Base-by-base conservation (phyloP, 176 grass and related monocot genomes). In the Ampelocalamus luodianensis region DNA sequence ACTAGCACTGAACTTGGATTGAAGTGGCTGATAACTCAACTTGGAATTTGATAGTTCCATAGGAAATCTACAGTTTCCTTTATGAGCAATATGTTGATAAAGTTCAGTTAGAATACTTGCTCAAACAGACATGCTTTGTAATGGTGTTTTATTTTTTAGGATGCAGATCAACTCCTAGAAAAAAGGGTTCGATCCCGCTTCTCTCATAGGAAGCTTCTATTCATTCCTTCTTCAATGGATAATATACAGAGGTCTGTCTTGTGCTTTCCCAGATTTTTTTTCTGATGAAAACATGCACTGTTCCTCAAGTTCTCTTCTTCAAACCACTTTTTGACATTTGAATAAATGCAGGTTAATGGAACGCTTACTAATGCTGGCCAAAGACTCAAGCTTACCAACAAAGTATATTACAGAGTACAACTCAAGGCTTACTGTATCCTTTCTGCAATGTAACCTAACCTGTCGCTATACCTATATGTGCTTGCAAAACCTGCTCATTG, bases 151-250 rank as follows among this genome's bases (percentile, higher is more conserved):
- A 67, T 82, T 76, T 88, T 90, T 34, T 78, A 98, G 96, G 96
- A 94, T 81, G 92, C 96, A 51, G 93, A 98, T 69, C 93, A 98
- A 69, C 83, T 93, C 64, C 88, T 98, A 82, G 96, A 98, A 26
- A 98, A 98, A 98, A 93, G 96, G 83, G 93, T 95, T 86, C 88
- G 96, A 53, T 98, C 96, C 39, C 87, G 96, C 44, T 95, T 98
- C 79, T 95, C 93, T 80, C 91, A 92, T 27, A 93, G 87, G 79
- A 95, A 91, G 65, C 93, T 98, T 82, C 82, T 98, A 62, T 98
- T 98, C 85, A 66, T 91, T 89, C 93, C 91, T 80, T 87, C 96
- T 87, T 89, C 93, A 85, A 45, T 77, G 70, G 93, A 91, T 74
- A 72, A 89, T 60, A 71, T 87, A 84, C 73, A 85, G 67, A 92